These are phyloP conservation scores for Mycena vitilis DNA, from an alignment of 768 basidiomycete species.

Conservation along the genomic window DNA sequence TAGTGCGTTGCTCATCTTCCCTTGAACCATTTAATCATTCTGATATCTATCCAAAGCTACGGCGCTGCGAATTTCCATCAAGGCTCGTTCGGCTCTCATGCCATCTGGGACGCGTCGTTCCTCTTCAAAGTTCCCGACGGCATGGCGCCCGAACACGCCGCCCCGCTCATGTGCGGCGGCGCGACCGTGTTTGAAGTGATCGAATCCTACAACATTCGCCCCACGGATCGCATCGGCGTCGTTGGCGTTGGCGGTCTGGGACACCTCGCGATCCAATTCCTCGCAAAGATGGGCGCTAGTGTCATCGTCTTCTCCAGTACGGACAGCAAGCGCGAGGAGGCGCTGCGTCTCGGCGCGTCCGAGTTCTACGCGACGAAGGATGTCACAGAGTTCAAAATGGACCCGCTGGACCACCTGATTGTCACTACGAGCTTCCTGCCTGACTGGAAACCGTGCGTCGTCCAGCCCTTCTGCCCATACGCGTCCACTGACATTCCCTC, in stretches of 20 bases:
- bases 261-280: constrained; percentile 53
- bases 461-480: no score
- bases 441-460: constrained; percentile 26
- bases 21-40: neutral
- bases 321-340: constrained; percentile 47
- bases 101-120: constrained; percentile 47
- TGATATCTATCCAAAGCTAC: constrained; percentile 29
- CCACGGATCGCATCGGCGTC: constrained; percentile 40
- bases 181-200: constrained; percentile 25
- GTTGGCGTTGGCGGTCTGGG: constrained; percentile 52
- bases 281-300: constrained; percentile 52
- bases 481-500: neutral
- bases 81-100: constrained; percentile 44
- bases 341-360: constrained; percentile 45
- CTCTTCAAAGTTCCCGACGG: constrained; percentile 49
- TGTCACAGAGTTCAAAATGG: constrained; percentile 39
- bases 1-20: neutral
- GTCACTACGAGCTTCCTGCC: constrained; percentile 41
- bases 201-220: constrained; percentile 16
- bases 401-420: constrained; percentile 44
- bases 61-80: constrained; percentile 42
- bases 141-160: constrained; percentile 46
- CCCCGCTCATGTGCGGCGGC: constrained; percentile 46
- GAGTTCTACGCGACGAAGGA: constrained; percentile 50
- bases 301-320: constrained; percentile 51